Evolutionary conservation across 805 yeast species (phyloP), one percentile per base, ranked within the genome.

Genomic region (Saturnispora dispora): DNA sequence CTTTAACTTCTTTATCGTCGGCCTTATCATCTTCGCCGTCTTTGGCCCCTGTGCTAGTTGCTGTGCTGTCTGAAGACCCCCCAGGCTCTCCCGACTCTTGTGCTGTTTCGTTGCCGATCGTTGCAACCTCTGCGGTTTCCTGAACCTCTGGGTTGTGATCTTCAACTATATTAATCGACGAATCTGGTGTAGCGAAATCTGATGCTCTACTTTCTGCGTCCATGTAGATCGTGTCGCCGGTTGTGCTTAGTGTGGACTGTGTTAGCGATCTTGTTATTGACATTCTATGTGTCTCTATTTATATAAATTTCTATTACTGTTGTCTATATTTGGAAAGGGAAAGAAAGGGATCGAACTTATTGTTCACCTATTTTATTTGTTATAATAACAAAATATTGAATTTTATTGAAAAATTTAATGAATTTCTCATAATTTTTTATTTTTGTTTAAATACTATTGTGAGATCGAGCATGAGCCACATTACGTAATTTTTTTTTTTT

Each of bases 141-240:
- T 30, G 33, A 30, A 30, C 33, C 33, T 30, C 33, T 4, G 15
- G 33, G 5, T 30, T 11, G 7, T 30, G 33, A 8, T 30, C 33
- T 30, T 30, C 33, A 30, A 5, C 33, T 30, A 5, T 18, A 11
- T 37, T 9, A 27, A 40, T 40, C 9, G 44, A 40, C 15, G 44
- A 40, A 11, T 17, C n/a, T 9, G 46, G 30, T 18, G 53, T 52
- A 3, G 37, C 28, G 7, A 51, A 45, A 3, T 35, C 46, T 23
- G 52, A 54, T 7, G 50, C 11, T 37, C 52, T 54, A 17, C 61
- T 57, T 3, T 37, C 43, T 18, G 63, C 63, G 46, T 60, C 63
- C 7, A 51, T 43, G 50, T 55, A 60, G 8, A 50, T 46, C 4
- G 63, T 55, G 32, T 55, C 52, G 6, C 54, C 56, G 10, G 54